These are phyloP conservation scores for Daldinia bambusicola DNA, from an alignment of 495 filamentous ascomycete species.

Conservation along the genomic window DNA sequence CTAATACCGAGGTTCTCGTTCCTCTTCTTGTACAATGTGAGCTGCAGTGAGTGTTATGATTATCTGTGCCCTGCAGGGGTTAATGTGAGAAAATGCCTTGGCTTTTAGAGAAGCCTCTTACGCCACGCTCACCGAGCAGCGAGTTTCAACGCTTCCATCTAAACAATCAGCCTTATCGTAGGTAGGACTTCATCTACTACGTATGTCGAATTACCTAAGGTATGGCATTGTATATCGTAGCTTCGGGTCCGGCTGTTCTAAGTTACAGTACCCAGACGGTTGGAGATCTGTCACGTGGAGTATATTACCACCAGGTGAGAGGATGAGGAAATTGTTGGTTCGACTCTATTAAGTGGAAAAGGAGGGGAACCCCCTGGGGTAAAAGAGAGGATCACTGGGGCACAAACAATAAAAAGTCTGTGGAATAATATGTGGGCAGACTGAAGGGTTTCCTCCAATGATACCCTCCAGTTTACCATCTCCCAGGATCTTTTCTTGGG, in stretches of 20 bases:
- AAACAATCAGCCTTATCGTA: conserved; percentile 7
- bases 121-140: conserved; percentile 26
- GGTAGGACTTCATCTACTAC: conserved; percentile 8
- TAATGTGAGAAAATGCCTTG: conserved; percentile 20
- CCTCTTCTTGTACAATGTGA: not conserved
- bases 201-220: not conserved
- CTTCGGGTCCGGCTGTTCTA: conserved; percentile 10
- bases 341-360: conserved; percentile 43
- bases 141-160: conserved; percentile 3
- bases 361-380: conserved; percentile 33
- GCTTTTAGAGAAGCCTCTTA: conserved; percentile 17
- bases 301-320: conserved; percentile 14
- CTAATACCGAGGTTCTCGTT: conserved; percentile 9
- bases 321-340: conserved; percentile 6
- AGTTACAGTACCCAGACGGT: not conserved
- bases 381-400: not conserved
- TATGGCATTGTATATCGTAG: not conserved
- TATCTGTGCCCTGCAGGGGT: conserved; percentile 21
- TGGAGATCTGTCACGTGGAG: conserved; percentile 30
- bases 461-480: not conserved
- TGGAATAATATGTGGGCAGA: conserved; percentile 21
- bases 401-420: conserved; percentile 7
- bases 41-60: conserved; percentile 5
- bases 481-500: conserved; percentile 16
- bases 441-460: conserved; percentile 22